These are phyloP conservation scores for Amaranthus cruentus DNA, from an alignment of 148 eudicot genomes.

Conservation along the genomic window DNA sequence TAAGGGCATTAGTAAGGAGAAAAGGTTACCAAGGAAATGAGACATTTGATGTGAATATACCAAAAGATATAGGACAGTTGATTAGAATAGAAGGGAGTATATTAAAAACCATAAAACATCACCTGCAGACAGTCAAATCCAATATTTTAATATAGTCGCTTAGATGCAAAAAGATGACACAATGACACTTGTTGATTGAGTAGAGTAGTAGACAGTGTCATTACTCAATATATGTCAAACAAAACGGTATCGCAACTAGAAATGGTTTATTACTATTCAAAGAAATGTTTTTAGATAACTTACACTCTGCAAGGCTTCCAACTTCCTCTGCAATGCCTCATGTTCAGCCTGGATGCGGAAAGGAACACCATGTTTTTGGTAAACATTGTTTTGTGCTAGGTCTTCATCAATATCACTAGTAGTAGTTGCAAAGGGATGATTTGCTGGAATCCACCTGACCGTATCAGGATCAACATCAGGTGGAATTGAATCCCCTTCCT, in stretches of 20 bases:
- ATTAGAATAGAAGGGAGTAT: too few species aligned
- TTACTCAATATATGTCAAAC: too few species aligned
- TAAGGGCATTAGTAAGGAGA: too few species aligned
- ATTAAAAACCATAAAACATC: not conserved
- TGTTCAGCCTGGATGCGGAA: constrained; percentile 97
- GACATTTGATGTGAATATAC: too few species aligned
- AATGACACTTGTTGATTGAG: not conserved
- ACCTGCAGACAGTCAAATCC: not conserved
- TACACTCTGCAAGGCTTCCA: constrained; percentile 90
- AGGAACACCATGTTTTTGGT: constrained; percentile 94
- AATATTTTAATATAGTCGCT: not conserved
- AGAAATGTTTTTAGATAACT: constrained; percentile 27
- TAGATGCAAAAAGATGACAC: not conserved
- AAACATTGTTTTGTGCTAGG: constrained; percentile 89
- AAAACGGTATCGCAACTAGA: not conserved
- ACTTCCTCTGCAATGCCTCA: constrained; percentile 89
- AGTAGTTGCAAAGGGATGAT: constrained; percentile 99
- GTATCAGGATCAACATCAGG: constrained; percentile 95
- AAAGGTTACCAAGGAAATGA: too few species aligned
- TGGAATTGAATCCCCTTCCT: constrained; percentile 92
- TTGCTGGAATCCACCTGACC: constrained; percentile 96
- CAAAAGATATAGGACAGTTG: too few species aligned
- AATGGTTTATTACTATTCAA: not conserved
- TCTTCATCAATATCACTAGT: constrained; percentile 84
- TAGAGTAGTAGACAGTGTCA: not conserved